phyloP scores from a whole-genome alignment of 2,329 filamentous ascomycete genomes.

The Ceratocystis papillata region DNA sequence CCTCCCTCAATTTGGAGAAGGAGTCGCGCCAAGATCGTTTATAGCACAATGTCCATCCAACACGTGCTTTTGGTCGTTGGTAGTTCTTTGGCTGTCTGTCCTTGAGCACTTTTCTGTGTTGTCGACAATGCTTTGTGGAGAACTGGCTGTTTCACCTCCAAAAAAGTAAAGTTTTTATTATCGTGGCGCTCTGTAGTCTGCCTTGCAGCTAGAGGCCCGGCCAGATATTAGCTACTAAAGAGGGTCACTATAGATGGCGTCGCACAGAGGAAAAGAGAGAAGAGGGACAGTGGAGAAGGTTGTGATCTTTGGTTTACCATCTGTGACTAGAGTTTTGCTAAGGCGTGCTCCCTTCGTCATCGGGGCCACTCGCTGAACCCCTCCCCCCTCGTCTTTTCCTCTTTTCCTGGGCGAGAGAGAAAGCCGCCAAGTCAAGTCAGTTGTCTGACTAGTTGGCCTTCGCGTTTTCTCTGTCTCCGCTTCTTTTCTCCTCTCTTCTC shows the following conservation, averaged over 20 bases:
- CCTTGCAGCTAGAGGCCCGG: not conserved
- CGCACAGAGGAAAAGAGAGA: not conserved
- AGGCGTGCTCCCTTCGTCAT: not conserved
- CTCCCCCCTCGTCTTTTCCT: not conserved
- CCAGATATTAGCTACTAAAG: not conserved
- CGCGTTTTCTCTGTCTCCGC: not conserved
- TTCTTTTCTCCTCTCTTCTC: not conserved
- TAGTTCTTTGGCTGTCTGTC: not conserved
- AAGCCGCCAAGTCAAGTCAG: too few relatives aligned
- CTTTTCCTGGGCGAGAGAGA: not conserved
- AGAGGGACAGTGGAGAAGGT: not conserved
- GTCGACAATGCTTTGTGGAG: slow-evolving; percentile 8
- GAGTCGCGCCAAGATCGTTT: not conserved
- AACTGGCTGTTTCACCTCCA: slow-evolving; percentile 2
- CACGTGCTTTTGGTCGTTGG: not conserved
- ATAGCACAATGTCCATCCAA: not conserved
- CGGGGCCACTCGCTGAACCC: not conserved
- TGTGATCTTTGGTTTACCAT: not conserved
- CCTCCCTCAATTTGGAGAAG: not conserved
- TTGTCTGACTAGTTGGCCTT: not conserved
- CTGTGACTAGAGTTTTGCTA: not conserved
- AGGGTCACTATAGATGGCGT: not conserved
- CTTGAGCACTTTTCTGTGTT: not conserved
- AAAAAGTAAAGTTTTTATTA: not conserved
- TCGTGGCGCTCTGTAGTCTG: slow-evolving; percentile 1